phyloP scores from a whole-genome alignment of 2,329 filamentous ascomycete species.

The Pezicula rhizophila region DNA sequence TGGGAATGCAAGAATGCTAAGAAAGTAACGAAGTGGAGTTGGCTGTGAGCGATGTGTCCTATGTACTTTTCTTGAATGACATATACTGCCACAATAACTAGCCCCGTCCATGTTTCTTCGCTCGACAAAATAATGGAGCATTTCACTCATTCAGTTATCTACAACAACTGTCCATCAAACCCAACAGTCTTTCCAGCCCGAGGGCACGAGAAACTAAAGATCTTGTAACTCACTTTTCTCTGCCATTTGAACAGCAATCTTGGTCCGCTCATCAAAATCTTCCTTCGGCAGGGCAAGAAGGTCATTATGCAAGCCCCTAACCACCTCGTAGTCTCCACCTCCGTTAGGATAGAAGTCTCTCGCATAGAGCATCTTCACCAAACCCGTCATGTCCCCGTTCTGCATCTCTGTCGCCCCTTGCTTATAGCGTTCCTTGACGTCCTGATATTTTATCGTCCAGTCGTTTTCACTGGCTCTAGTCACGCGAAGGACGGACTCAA shows the following conservation, averaged over 20 bases:
- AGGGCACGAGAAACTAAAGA: no score
- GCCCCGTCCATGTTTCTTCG: no score
- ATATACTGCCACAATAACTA: no score
- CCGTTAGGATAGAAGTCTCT: constrained; percentile 12
- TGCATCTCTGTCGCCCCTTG: constrained; percentile 9
- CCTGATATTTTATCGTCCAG: constrained; percentile 14
- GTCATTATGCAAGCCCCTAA: constrained; percentile 8
- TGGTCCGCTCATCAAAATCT: constrained; percentile 13
- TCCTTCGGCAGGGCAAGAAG: constrained; percentile 12
- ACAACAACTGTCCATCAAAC: no score
- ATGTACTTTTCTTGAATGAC: no score
- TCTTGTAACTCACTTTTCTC: no score
- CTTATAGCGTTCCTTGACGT: constrained; percentile 5
- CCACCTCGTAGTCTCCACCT: constrained; percentile 9
- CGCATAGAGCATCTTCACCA: constrained; percentile 13
- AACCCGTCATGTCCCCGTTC: constrained; percentile 8
- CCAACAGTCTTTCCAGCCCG: no score
- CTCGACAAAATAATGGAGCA: no score
- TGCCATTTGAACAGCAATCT: constrained; percentile 7
- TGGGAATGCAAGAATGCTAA: no score
- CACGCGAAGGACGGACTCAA: constrained; percentile 22
- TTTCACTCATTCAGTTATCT: no score
- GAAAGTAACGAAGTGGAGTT: no score
- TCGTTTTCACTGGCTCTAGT: constrained; percentile 11
- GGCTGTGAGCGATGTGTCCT: no score